A percentile compares a stretch with the other conserved stretches of the same genome.
These are phyloP conservation scores for Citrus sinensis DNA, from an alignment of 345 rosid species.

Conservation along the genomic window DNA sequence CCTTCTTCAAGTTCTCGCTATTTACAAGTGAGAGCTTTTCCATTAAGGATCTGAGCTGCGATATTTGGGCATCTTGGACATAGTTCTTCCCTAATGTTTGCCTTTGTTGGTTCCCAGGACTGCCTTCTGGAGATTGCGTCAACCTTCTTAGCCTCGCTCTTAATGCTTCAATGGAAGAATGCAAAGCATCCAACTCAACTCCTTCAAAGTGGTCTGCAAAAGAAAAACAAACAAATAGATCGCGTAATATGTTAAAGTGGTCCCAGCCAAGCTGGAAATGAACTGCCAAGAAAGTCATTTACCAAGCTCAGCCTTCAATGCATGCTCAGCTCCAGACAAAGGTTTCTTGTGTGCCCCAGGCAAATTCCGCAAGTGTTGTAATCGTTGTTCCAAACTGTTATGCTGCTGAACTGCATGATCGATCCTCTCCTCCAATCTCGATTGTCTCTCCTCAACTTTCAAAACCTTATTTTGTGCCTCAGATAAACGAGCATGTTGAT, in stretches of 20 bases:
- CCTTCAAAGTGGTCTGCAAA: conserved; percentile 58
- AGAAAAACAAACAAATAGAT: conserved; percentile 9
- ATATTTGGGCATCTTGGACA: conserved; percentile 51
- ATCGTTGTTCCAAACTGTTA: conserved; percentile 52
- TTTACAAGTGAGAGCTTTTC: conserved; percentile 71
- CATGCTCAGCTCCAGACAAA: conserved; percentile 79
- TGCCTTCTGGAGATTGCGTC: conserved; percentile 38
- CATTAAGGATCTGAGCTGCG: conserved; percentile 61
- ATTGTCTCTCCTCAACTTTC: conserved; percentile 66
- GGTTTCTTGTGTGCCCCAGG: conserved; percentile 80
- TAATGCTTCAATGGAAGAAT: conserved; percentile 62
- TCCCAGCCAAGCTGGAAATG: neutral
- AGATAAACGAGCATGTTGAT: conserved; percentile 56
- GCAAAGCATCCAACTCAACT: conserved; percentile 73
- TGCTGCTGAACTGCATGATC: conserved; percentile 42
- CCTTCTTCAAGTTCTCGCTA: conserved; percentile 61
- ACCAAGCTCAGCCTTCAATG: conserved; percentile 85
- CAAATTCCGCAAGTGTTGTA: conserved; percentile 61
- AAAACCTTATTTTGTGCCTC: conserved; percentile 62
- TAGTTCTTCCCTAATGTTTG: conserved; percentile 36
- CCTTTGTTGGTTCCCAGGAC: conserved; percentile 30
- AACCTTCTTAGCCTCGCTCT: conserved; percentile 59
- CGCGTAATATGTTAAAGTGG: neutral
- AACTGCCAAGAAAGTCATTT: conserved; percentile 19
- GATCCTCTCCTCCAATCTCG: conserved; percentile 54